phyloP scores from a whole-genome alignment of 805 yeast genomes.

The Vanderwaltozyma yarrowii region DNA sequence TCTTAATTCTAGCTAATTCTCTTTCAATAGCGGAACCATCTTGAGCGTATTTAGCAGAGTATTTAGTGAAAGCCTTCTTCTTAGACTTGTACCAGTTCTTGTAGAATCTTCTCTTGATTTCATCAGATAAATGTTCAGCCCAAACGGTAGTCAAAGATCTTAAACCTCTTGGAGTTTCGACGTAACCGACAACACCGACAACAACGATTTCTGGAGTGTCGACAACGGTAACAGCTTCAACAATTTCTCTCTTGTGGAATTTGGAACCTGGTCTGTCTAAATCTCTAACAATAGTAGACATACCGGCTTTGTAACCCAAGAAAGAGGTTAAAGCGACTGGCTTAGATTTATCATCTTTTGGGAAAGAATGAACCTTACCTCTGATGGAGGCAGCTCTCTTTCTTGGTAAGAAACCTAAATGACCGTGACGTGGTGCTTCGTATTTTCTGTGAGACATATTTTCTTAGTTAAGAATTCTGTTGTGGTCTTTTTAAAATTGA shows the following conservation, averaged over 20 bases:
- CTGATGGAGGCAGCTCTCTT: conserved; percentile 98
- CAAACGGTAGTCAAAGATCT: conserved; percentile 99
- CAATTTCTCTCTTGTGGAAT: conserved; percentile 99
- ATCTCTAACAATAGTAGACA: conserved; percentile 99
- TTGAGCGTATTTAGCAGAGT: conserved; percentile 95
- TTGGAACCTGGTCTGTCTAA: conserved; percentile 99
- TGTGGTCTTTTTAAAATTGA: neutral
- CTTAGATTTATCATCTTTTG: conserved; percentile 95
- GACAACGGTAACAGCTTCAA: conserved; percentile 98
- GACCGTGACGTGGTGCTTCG: conserved; percentile 99
- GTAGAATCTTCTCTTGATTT: conserved; percentile 99
- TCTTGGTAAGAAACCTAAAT: conserved; percentile 99
- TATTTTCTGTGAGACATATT: conserved; percentile 98
- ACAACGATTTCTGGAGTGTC: conserved; percentile 99
- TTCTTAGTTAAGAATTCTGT: conserved; percentile 1
- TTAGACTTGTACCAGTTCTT: conserved; percentile 99
- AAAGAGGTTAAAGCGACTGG: conserved; percentile 98
- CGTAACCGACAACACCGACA: conserved; percentile 99
- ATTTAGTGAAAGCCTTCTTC: conserved; percentile 99
- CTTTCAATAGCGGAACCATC: conserved; percentile 81
- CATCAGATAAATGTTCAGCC: conserved; percentile 99
- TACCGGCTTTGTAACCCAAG: conserved; percentile 99
- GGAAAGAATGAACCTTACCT: conserved; percentile 99
- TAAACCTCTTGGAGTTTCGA: conserved; percentile 99
- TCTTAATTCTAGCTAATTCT: conserved; percentile 96